phyloP scores from a whole-genome alignment of 305 asterid species.

The Nicotiana rustica region DNA sequence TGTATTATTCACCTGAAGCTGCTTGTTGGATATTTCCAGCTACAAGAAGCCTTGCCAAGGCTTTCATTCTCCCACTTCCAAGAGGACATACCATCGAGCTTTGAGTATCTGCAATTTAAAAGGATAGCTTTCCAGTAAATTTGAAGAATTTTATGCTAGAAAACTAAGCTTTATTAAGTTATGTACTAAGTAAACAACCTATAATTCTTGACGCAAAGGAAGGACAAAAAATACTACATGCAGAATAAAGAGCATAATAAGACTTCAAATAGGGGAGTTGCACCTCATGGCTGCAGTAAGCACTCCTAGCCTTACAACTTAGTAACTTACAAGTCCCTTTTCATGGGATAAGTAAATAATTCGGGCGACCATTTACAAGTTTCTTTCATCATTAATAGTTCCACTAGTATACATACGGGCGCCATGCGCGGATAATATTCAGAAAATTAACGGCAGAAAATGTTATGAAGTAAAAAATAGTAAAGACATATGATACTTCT shows the following conservation, averaged over 20 bases:
- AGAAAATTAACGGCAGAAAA: too few species aligned
- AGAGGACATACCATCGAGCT: constrained; percentile 78
- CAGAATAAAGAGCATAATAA: constrained; percentile 17
- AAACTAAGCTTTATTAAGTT: not conserved
- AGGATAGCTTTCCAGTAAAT: constrained; percentile 48
- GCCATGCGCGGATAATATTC: too few species aligned
- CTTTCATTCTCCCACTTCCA: constrained; percentile 77
- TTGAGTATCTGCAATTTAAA: constrained; percentile 33
- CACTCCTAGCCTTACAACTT: not conserved
- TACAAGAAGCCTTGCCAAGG: constrained; percentile 71
- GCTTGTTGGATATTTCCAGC: constrained; percentile 59
- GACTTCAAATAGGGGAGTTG: constrained; percentile 7
- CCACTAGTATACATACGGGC: too few species aligned
- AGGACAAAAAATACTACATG: not conserved
- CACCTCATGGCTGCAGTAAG: constrained; percentile 10
- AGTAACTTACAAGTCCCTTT: not conserved
- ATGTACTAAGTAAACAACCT: constrained; percentile 23
- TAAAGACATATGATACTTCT: too few species aligned
- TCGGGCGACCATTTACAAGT: not conserved
- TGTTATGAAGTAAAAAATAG: too few species aligned
- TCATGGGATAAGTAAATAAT: not conserved
- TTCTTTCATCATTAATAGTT: not conserved
- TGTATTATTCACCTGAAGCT: constrained; percentile 56
- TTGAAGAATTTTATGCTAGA: not conserved
- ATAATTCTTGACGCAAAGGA: constrained; percentile 11